Percentiles rank a stretch among this genome's conserved stretches.
Evolutionary conservation across 179 eudicot species (phyloP).

Genomic region (Beta lomatogona): DNA sequence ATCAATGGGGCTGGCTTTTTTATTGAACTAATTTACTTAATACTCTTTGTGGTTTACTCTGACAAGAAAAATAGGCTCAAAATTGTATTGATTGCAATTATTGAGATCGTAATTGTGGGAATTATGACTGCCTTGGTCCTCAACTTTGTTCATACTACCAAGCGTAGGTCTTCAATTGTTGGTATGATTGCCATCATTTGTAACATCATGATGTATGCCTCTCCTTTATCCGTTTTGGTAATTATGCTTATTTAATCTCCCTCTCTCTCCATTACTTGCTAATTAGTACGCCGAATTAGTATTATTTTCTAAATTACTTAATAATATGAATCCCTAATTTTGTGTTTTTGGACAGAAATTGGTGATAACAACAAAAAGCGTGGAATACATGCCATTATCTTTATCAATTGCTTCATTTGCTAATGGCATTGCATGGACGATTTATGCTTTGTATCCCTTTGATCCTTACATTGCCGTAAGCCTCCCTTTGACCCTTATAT

Average conservation of each 20-base stretch:
- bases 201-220: constrained; percentile 77
- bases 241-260: neutral
- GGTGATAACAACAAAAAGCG: constrained; percentile 75
- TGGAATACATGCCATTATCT: constrained; percentile 76
- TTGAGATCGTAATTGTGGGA: constrained; percentile 47
- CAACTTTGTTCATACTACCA: constrained; percentile 47
- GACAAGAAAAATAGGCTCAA: constrained; percentile 43
- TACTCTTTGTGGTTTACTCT: constrained; percentile 61
- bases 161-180: constrained; percentile 54
- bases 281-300: too few relatives aligned
- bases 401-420: constrained; percentile 62
- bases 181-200: constrained; percentile 63
- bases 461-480: constrained; percentile 67
- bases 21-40: constrained; percentile 60
- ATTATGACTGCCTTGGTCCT: constrained; percentile 51
- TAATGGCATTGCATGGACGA: constrained; percentile 70
- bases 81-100: constrained; percentile 39
- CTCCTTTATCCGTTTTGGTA: constrained; percentile 86
- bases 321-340: neutral
- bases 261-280: neutral
- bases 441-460: constrained; percentile 60
- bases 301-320: neutral
- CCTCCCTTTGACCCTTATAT: neutral
- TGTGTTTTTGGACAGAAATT: constrained; percentile 45
- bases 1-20: constrained; percentile 64